These are phyloP conservation scores for Tilletia horrida DNA, from an alignment of 1,284 basidiomycete species.

Conservation along the genomic window DNA sequence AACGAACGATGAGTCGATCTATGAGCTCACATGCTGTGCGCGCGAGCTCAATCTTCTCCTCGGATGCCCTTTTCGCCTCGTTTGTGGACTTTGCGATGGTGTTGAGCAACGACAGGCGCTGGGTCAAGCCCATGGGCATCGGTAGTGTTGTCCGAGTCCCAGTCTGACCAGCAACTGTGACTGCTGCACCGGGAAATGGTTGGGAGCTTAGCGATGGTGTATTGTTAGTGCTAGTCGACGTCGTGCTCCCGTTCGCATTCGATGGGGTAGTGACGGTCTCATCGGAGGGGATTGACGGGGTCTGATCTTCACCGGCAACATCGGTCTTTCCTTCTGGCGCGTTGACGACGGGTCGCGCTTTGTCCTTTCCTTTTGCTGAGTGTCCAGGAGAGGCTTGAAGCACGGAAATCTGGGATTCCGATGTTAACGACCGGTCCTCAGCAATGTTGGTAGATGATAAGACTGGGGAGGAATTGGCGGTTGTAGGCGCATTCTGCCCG, in stretches of 20 bases:
- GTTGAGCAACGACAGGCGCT: constrained; percentile 5
- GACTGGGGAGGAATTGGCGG: neutral
- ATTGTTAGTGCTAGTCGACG: no score
- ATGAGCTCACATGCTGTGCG: constrained; percentile 59
- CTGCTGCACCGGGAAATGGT: no score
- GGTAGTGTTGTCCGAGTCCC: neutral
- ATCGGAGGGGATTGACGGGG: no score
- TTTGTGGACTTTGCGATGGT: neutral
- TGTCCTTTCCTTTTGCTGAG: neutral
- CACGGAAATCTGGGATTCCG: no score
- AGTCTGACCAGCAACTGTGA: no score
- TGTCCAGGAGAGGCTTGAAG: no score
- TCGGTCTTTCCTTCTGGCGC: no score
- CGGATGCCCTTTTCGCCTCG: constrained; percentile 49
- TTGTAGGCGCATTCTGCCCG: neutral
- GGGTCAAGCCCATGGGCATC: constrained; percentile 1
- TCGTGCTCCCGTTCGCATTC: neutral
- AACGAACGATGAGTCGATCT: constrained; percentile 59
- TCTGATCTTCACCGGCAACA: no score
- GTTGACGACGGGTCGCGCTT: no score
- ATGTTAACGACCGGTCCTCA: no score
- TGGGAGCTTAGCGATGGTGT: no score
- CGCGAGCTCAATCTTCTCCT: constrained; percentile 60
- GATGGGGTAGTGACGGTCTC: neutral
- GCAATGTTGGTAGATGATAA: neutral